Conservation (phyloP, 129 eudicot genomes). For the Flaveria brownii region DNA sequence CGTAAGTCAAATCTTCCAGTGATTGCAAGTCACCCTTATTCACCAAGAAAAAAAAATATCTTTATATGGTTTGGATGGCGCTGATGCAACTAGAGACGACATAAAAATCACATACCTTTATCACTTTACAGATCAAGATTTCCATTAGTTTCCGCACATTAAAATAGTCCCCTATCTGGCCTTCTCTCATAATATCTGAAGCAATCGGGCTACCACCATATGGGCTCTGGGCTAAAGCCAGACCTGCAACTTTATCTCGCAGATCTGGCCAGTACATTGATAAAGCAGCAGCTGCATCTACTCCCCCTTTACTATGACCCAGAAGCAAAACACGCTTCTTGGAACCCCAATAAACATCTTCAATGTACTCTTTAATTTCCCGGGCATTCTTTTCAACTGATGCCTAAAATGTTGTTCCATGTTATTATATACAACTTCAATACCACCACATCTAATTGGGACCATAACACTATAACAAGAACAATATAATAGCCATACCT, state of each 20-base stretch:
- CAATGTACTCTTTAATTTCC: constrained; percentile 82
- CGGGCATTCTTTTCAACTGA: constrained; percentile 92
- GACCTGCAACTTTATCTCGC: constrained; percentile 92
- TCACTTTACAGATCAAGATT: constrained; percentile 89
- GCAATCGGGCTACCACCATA: constrained; percentile 97
- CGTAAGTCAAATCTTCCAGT: constrained; percentile 89
- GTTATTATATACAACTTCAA: constrained; percentile 22
- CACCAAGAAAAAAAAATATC: no score
- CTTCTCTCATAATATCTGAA: constrained; percentile 82
- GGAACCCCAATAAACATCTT: constrained; percentile 91
- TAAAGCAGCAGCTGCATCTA: constrained; percentile 89
- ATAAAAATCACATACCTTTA: constrained; percentile 54
- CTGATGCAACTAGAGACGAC: not conserved
- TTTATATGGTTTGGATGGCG: not conserved
- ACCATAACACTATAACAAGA: not conserved
- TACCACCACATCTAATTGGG: constrained; percentile 2
- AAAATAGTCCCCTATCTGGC: constrained; percentile 94
- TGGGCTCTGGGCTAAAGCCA: constrained; percentile 91
- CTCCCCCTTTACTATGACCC: constrained; percentile 96
- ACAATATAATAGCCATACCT: constrained; percentile 51
- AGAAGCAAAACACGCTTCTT: constrained; percentile 78
- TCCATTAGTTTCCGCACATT: constrained; percentile 91
- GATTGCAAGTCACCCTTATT: constrained; percentile 89
- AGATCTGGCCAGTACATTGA: constrained; percentile 95
- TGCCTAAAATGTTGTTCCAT: constrained; percentile 47